These are phyloP conservation scores for Andrographis paniculata DNA, from an alignment of 305 asterid genomes.

Conservation along the genomic window DNA sequence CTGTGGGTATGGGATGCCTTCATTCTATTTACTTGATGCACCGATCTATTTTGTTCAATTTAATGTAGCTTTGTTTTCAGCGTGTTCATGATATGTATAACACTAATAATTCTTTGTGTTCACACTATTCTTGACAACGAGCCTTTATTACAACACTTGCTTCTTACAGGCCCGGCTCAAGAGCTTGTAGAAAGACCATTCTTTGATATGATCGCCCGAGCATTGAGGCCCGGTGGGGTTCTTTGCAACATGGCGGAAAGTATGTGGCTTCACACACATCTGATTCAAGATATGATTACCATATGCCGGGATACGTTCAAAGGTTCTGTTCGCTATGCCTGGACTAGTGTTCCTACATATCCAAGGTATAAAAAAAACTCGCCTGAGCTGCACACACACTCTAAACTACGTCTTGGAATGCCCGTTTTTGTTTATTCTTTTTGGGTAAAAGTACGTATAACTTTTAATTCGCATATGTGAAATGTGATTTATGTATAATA, in stretches of 20 bases:
- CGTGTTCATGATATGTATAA: background rate
- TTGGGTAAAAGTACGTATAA: background rate
- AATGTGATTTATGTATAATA: too few species aligned
- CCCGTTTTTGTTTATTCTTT: background rate
- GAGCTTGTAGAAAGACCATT: conserved; percentile 94
- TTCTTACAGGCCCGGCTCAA: conserved; percentile 73
- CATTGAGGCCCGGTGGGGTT: conserved; percentile 88
- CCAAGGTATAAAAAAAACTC: conserved; percentile 66
- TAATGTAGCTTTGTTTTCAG: background rate
- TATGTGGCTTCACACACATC: conserved; percentile 98
- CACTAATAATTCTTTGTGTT: too few species aligned
- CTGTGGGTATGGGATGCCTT: conserved; percentile 88
- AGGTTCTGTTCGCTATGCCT: conserved; percentile 88
- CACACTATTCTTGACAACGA: too few species aligned
- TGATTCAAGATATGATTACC: conserved; percentile 80
- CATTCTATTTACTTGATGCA: conserved; percentile 3
- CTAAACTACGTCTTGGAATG: too few species aligned
- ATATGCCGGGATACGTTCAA: conserved; percentile 62
- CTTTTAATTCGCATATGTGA: too few species aligned
- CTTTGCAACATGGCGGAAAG: conserved; percentile 98
- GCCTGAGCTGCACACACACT: background rate
- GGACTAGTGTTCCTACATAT: conserved; percentile 95
- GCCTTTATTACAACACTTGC: too few species aligned
- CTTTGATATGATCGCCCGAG: conserved; percentile 71
- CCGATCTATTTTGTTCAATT: background rate